Evolutionary conservation across 2,329 filamentous ascomycete genomes (phyloP).

Genomic region (Elsinoe necatrix): DNA sequence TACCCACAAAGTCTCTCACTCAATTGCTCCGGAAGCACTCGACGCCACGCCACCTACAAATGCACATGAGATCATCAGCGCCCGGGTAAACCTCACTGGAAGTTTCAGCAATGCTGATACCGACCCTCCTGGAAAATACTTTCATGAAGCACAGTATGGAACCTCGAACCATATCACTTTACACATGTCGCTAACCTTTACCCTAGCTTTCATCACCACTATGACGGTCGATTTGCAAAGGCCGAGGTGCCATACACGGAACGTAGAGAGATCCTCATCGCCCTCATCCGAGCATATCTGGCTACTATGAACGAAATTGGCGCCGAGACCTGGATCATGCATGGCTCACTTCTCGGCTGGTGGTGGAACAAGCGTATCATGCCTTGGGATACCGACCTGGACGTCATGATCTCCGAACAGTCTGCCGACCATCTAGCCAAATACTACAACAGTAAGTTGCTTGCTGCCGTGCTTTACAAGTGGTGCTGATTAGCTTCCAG

Average conservation of each 20-base stretch:
- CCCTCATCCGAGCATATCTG: constrained; percentile 49
- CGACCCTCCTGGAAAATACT: constrained; percentile 42
- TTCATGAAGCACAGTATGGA: constrained; percentile 42
- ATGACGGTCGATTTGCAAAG: constrained; percentile 49
- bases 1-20: constrained; percentile 15
- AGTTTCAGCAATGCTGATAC: constrained; percentile 1
- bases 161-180: background rate
- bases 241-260: constrained; percentile 39
- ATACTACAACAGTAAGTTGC: constrained; percentile 54
- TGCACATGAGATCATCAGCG: background rate
- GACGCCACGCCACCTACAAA: background rate
- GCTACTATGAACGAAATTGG: constrained; percentile 49
- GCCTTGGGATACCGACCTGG: constrained; percentile 55
- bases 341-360: constrained; percentile 53
- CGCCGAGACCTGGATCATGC: constrained; percentile 56
- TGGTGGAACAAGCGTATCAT: constrained; percentile 55
- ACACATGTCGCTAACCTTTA: background rate
- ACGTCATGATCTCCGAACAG: constrained; percentile 49
- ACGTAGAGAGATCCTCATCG: constrained; percentile 40
- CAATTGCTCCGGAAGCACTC: constrained; percentile 5
- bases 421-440: constrained; percentile 48
- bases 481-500: constrained; percentile 29
- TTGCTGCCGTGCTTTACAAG: constrained; percentile 33
- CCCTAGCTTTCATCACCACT: constrained; percentile 45
- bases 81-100: background rate